Evolutionary conservation across 2,329 filamentous ascomycete genomes (phyloP).

Genomic region (Emergomyces pasteurianus): DNA sequence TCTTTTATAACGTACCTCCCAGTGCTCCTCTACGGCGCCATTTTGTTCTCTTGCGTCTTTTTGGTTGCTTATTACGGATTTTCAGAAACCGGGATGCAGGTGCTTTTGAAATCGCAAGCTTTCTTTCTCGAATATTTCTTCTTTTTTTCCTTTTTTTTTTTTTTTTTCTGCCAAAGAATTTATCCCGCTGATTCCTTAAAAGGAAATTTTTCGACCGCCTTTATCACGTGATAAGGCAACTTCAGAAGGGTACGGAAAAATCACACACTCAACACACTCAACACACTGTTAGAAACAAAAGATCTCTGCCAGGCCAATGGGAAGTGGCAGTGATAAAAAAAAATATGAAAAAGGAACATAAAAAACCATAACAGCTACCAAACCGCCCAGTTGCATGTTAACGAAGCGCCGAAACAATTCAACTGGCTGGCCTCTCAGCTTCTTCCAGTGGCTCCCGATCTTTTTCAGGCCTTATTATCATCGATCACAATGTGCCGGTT

Average conservation of each 20-base stretch:
- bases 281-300: no score
- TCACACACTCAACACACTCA: no score
- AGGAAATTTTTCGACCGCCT: slow-evolving; percentile 1
- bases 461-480: neutral
- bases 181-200: neutral
- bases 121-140: neutral
- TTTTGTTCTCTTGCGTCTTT: neutral
- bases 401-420: no score
- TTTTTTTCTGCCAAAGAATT: slow-evolving; percentile 3
- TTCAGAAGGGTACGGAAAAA: no score
- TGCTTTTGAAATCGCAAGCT: neutral
- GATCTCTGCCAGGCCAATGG: no score
- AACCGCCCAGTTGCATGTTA: no score
- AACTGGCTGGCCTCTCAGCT: neutral
- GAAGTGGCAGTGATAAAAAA: no score
- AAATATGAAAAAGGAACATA: no score
- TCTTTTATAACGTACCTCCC: neutral
- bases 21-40: neutral
- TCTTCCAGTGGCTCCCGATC: neutral
- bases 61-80: neutral
- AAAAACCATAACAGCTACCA: no score
- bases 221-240: neutral
- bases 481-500: neutral
- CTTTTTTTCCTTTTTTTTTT: neutral
- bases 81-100: neutral